These are phyloP conservation scores for Aspergillus pseudoviridinutans DNA, from an alignment of 2,329 filamentous ascomycete species.

Conservation along the genomic window DNA sequence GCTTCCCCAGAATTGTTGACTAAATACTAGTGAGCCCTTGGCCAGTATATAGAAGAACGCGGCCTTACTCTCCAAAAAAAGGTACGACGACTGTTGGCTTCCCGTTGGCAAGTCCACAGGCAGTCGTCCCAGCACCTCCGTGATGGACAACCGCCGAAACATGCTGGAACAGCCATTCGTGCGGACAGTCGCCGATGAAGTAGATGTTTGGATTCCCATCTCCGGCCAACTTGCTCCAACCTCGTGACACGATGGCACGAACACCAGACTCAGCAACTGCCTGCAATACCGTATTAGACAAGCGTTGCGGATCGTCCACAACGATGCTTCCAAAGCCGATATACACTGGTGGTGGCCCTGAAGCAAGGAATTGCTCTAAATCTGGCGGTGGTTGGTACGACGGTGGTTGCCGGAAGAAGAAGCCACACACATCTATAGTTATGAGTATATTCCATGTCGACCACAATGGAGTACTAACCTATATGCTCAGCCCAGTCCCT, in stretches of 20 bases:
- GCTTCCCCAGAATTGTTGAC: conserved; percentile 53
- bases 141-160: conserved; percentile 57
- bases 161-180: conserved; percentile 57
- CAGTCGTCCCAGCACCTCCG: conserved; percentile 58
- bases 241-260: conserved; percentile 53
- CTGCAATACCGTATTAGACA: conserved; percentile 47
- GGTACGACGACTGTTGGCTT: conserved; percentile 54
- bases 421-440: conserved; percentile 39
- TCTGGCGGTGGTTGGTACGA: conserved; percentile 39
- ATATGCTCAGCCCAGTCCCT: conserved; percentile 38
- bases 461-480: conserved; percentile 14
- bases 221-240: conserved; percentile 49
- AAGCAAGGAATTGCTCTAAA: conserved; percentile 42
- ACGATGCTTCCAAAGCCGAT: conserved; percentile 58
- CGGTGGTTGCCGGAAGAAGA: conserved; percentile 41
- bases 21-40: not conserved
- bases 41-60: not conserved
- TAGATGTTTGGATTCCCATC: conserved; percentile 38
- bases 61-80: conserved; percentile 51
- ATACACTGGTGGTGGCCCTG: conserved; percentile 50
- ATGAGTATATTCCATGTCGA: not conserved
- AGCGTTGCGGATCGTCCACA: conserved; percentile 45
- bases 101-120: conserved; percentile 50
- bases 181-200: conserved; percentile 53
- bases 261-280: conserved; percentile 46